A percentile compares a stretch with the other conserved stretches of the same genome.
Evolutionary conservation across 371 early-diverging fungal species (phyloP).

Genomic region (Mucor saturninus): DNA sequence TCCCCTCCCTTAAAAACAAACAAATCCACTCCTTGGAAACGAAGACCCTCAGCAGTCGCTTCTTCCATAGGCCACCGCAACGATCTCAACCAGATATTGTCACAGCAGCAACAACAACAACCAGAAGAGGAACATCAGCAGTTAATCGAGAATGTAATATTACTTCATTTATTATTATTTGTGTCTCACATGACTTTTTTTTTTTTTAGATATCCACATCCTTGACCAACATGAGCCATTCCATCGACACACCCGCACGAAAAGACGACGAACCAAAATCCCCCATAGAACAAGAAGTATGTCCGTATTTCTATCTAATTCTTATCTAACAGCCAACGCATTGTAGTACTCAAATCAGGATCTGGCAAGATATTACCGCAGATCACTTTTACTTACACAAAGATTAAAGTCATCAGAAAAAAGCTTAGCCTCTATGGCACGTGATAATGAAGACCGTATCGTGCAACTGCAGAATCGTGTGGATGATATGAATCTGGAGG

Average conservation of each 20-base stretch:
- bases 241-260: neutral
- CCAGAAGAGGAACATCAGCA: constrained; percentile 1
- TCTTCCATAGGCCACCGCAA: constrained; percentile 17
- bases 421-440: constrained; percentile 54
- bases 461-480: constrained; percentile 51
- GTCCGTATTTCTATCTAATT: neutral
- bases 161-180: neutral
- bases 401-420: constrained; percentile 54
- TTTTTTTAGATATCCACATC: neutral
- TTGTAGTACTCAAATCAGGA: constrained; percentile 27
- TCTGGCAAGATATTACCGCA: constrained; percentile 53
- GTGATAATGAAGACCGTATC: constrained; percentile 62
- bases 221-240: neutral
- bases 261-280: constrained; percentile 13
- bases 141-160: neutral
- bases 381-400: constrained; percentile 57
- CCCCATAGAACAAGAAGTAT: constrained; percentile 7
- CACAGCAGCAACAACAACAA: neutral
- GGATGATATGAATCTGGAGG: constrained; percentile 56
- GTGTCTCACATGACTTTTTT: neutral
- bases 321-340: neutral
- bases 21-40: constrained; percentile 34
- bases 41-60: constrained; percentile 33
- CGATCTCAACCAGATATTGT: neutral
- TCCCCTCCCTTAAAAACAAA: constrained; percentile 20